Evolutionary conservation across 441 rosid species (phyloP), one percentile per base, ranked within the genome.

Genomic region (Gossypium laxum): DNA sequence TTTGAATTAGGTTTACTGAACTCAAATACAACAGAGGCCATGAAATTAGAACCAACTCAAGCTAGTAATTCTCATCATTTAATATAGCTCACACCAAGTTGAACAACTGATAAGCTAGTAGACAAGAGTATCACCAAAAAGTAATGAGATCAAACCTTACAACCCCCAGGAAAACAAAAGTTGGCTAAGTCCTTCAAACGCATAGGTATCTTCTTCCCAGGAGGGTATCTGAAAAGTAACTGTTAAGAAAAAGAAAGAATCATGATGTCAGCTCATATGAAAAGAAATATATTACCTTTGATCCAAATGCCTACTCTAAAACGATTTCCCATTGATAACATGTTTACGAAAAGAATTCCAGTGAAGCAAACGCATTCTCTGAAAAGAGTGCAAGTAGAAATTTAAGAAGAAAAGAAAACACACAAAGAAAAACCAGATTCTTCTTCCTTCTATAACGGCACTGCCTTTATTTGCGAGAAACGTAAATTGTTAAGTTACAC

Each of bases 131-230:
- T 19, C 41, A 38, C 8, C 10, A 67, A 51, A 56, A 74, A 15
- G 69, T 8, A 60, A 11, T 18, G 32, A 72, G 66, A 75, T 57
- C 84, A 69, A 72, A 93, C 98, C 98, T 92, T 84, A 82, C 90
- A 87, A 74, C 97, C 96, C 77, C 84, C 93, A 74, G 98, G 98
- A 77, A 94, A 94, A 78, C 98, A 94, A 77, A 92, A 92, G 67
- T 96, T 78, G 65, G 91, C 89, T 72, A 94, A 84, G 85, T 94
- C 98, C 85, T 87, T 90, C 67, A 74, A 70, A 22, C 94, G 96
- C 88, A 90, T 80, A 50, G 86, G 82, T 75, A 91, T 80, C 81
- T 79, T 88, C 84, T 89, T 90, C 79, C 96, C 95, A 62, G 89
- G 98, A 76, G 98, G 98, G 73, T 91, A 92, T 77, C 82, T 87